These are phyloP conservation scores for Vitellaria paradoxa DNA, from an alignment of 179 eudicot species.

Conservation along the genomic window DNA sequence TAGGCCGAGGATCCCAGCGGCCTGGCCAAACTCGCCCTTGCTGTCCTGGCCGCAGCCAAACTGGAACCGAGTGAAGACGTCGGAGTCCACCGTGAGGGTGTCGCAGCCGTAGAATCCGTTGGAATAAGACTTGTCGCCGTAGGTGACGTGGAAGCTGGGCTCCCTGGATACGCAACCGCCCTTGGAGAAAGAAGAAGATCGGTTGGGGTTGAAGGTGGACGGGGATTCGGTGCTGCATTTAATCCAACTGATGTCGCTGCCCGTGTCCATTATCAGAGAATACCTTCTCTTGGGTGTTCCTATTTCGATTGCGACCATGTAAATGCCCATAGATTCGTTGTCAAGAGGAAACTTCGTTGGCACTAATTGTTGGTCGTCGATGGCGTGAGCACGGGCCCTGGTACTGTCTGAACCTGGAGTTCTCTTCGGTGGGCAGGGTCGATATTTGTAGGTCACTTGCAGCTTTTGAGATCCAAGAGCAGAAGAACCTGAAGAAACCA, in stretches of 20 bases:
- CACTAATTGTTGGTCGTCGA: too few species aligned
- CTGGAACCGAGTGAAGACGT: too few species aligned
- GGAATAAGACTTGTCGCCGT: too few species aligned
- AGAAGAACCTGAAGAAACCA: background rate
- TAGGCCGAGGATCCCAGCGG: too few species aligned
- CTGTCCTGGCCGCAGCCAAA: too few species aligned
- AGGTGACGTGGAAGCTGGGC: too few species aligned
- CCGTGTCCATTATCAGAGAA: background rate
- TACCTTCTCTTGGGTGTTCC: background rate
- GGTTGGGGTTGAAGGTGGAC: background rate
- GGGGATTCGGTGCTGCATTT: background rate
- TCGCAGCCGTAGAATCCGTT: too few species aligned
- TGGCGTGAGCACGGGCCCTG: too few species aligned
- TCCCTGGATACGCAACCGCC: too few species aligned
- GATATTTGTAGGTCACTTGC: background rate
- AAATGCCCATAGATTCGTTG: background rate
- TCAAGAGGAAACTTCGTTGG: background rate
- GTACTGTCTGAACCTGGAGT: background rate
- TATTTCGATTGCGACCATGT: background rate
- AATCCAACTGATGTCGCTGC: slow-evolving; percentile 1
- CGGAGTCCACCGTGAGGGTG: too few species aligned
- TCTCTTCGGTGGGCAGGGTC: background rate
- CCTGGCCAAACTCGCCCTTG: too few species aligned
- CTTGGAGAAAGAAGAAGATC: too few species aligned
- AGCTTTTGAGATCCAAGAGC: background rate